phyloP scores from a whole-genome alignment of 106 monocot species.

The Dioscorea dumetorum region DNA sequence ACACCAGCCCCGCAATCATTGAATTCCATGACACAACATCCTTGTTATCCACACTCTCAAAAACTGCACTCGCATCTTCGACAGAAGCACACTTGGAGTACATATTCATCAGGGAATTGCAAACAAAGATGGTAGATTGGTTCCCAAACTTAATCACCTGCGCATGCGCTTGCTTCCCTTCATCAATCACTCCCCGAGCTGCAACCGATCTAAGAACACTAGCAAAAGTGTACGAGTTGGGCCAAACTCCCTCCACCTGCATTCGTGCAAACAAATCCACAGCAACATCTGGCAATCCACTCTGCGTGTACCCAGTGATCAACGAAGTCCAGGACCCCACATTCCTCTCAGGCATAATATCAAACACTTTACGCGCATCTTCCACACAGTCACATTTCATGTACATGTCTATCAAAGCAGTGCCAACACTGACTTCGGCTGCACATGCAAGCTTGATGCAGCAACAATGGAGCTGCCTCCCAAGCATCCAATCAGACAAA shows the following conservation, averaged over 20 bases:
- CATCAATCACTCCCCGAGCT: conserved; percentile 9
- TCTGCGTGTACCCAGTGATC: conserved; percentile 28
- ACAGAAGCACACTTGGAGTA: conserved; percentile 58
- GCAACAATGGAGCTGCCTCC: conserved; percentile 43
- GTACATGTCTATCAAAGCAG: conserved; percentile 59
- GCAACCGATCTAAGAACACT: conserved; percentile 44
- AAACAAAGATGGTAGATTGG: conserved; percentile 31
- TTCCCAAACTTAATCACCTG: conserved; percentile 38
- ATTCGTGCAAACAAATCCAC: conserved; percentile 36
- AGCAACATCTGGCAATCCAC: conserved; percentile 16
- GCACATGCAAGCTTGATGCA: conserved; percentile 30
- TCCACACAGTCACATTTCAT: conserved; percentile 40
- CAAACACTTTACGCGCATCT: conserved; percentile 36
- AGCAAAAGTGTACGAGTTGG: conserved; percentile 46
- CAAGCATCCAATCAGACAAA: conserved; percentile 15
- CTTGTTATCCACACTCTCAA: conserved; percentile 39
- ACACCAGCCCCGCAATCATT: conserved; percentile 57
- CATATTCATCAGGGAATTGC: conserved; percentile 76
- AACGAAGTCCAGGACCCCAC: conserved; percentile 46
- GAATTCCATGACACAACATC: conserved; percentile 72
- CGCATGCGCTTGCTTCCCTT: conserved; percentile 34
- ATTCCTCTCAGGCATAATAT: conserved; percentile 38
- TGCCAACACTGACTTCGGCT: conserved; percentile 23
- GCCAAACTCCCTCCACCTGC: conserved; percentile 53
- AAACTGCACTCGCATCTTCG: conserved; percentile 29